A percentile compares a stretch with the other conserved stretches of the same genome.
phyloP scores from a whole-genome alignment of 2,329 filamentous ascomycete species.

The Fusarium hostae region DNA sequence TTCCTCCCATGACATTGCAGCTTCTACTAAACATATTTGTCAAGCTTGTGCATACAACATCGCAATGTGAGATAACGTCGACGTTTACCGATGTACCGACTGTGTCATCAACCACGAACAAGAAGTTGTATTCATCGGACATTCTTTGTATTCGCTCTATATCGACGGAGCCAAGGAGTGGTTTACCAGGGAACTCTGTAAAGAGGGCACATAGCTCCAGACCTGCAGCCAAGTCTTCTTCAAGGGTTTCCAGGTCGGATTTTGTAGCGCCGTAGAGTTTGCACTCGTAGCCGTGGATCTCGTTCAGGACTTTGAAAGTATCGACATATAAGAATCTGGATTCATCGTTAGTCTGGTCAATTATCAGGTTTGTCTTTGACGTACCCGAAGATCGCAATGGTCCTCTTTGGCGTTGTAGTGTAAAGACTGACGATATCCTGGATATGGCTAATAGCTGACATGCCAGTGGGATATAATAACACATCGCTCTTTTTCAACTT shows the following conservation, averaged over 20 bases:
- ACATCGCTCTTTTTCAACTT: slow-evolving; percentile 51
- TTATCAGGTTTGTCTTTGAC: background rate
- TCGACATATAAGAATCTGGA: slow-evolving; percentile 46
- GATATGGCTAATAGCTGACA: slow-evolving; percentile 58
- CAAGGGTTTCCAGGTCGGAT: slow-evolving; percentile 54
- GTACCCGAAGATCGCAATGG: slow-evolving; percentile 47
- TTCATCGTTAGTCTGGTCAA: background rate
- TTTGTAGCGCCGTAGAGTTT: slow-evolving; percentile 58
- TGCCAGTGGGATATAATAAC: slow-evolving; percentile 62
- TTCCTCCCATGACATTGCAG: slow-evolving; percentile 64
- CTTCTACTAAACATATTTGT: slow-evolving; percentile 67
- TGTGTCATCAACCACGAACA: slow-evolving; percentile 59
- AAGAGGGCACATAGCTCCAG: slow-evolving; percentile 57
- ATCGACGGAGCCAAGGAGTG: slow-evolving; percentile 46
- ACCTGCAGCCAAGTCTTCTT: slow-evolving; percentile 51
- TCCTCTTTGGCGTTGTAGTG: background rate
- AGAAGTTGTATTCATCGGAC: slow-evolving; percentile 52
- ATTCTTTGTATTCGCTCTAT: slow-evolving; percentile 43
- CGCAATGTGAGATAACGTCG: slow-evolving; percentile 57
- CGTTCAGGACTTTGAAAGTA: slow-evolving; percentile 46
- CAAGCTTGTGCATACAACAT: slow-evolving; percentile 61
- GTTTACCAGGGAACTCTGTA: slow-evolving; percentile 56
- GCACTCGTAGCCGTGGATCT: slow-evolving; percentile 45
- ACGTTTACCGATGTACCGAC: slow-evolving; percentile 58
- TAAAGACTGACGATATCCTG: slow-evolving; percentile 24